Evolutionary conservation across 768 basidiomycete genomes (phyloP).

Genomic region (Xerocomellus chrysenteron): DNA sequence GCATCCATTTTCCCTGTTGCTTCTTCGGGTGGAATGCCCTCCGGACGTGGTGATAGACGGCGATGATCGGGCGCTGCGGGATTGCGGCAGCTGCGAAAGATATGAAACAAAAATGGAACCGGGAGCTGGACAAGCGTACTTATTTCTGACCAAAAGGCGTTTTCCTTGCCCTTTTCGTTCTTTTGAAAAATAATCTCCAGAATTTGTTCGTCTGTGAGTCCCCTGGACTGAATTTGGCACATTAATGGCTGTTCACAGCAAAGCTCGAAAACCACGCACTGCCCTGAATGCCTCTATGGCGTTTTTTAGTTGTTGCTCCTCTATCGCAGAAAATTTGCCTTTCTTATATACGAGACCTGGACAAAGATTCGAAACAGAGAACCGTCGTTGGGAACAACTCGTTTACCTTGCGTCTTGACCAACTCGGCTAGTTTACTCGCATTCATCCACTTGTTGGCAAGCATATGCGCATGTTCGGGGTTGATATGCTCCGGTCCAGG

Average conservation of each 20-base stretch:
- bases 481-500: slow-evolving; percentile 42
- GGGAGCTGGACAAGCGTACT: slow-evolving; percentile 45
- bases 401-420: slow-evolving; percentile 63
- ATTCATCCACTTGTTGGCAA: slow-evolving; percentile 80
- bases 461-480: slow-evolving; percentile 61
- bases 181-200: slow-evolving; percentile 67
- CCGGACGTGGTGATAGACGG: slow-evolving; percentile 81
- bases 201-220: slow-evolving; percentile 55
- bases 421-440: slow-evolving; percentile 66
- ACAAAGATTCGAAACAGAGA: slow-evolving; percentile 1
- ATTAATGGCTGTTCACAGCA: neutral
- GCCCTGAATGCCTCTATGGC: slow-evolving; percentile 65
- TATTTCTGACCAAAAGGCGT: slow-evolving; percentile 77
- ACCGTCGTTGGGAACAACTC: neutral
- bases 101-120: slow-evolving; percentile 3
- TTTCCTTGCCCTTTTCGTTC: slow-evolving; percentile 56
- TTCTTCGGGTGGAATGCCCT: slow-evolving; percentile 67
- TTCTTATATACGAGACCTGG: slow-evolving; percentile 84
- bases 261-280: slow-evolving; percentile 39
- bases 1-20: slow-evolving; percentile 67
- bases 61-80: slow-evolving; percentile 74
- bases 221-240: slow-evolving; percentile 41
- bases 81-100: slow-evolving; percentile 57
- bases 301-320: slow-evolving; percentile 60
- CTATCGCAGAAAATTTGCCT: slow-evolving; percentile 81